Percentiles rank a stretch among this genome's conserved stretches.
Evolutionary conservation across 768 basidiomycete species (phyloP).

Genomic region (Phanerodontia chrysosporium): DNA sequence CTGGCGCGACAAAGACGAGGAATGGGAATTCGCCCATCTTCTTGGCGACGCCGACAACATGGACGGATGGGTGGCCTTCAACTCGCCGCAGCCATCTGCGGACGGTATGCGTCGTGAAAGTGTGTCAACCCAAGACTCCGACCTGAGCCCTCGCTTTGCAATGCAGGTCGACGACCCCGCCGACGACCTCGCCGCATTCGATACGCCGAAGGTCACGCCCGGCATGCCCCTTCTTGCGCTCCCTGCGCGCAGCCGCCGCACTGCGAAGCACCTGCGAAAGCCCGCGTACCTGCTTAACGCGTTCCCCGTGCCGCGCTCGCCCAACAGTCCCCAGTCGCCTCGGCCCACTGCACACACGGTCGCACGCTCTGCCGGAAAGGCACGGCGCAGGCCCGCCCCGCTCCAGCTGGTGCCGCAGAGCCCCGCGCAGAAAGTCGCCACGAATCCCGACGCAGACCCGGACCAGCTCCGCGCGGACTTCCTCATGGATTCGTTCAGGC

Average conservation of each 20-base stretch:
- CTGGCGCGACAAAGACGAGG: slow-evolving; percentile 73
- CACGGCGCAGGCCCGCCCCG: slow-evolving; percentile 39
- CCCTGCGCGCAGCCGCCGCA: slow-evolving; percentile 30
- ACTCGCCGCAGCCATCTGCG: slow-evolving; percentile 15
- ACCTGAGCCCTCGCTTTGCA: slow-evolving; percentile 46
- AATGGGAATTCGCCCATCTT: slow-evolving; percentile 63
- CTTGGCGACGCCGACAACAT: slow-evolving; percentile 36
- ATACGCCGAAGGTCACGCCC: slow-evolving; percentile 29
- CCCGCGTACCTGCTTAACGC: slow-evolving; percentile 32
- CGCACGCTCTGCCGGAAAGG: slow-evolving; percentile 21
- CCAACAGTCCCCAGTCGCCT: slow-evolving; percentile 14
- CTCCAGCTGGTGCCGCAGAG: slow-evolving; percentile 34
- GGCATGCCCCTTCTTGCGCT: slow-evolving; percentile 33
- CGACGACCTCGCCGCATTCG: slow-evolving; percentile 34
- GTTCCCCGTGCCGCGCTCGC: slow-evolving; percentile 27
- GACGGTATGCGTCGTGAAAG: slow-evolving; percentile 39
- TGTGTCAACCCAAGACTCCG: slow-evolving; percentile 49
- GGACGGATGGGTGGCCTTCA: slow-evolving; percentile 36
- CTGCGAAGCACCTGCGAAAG: slow-evolving; percentile 35
- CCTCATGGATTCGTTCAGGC: slow-evolving; percentile 41
- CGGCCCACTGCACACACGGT: slow-evolving; percentile 12
- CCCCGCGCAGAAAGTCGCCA: slow-evolving; percentile 28
- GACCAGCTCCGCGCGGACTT: slow-evolving; percentile 37
- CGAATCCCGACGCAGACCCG: slow-evolving; percentile 31
- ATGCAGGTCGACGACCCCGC: slow-evolving; percentile 33